Base-by-base conservation (phyloP, 1,284 basidiomycete genomes). In the Fomes fomentarius region DNA sequence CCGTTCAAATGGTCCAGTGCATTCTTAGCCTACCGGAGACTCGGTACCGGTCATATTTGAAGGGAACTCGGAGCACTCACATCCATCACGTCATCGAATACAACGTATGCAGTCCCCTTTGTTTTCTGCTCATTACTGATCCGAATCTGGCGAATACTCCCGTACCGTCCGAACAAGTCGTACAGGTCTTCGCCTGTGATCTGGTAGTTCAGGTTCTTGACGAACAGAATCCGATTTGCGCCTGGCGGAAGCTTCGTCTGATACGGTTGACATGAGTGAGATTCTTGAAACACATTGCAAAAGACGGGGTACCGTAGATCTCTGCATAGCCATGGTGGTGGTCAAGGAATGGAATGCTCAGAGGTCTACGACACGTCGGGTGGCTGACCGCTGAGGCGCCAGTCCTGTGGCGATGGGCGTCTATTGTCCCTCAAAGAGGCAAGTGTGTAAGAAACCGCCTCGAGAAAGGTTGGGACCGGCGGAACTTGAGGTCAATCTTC, bases 131-230 rank as follows among this genome's bases (percentile, higher is more conserved):
- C 93, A 63, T 87, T 95, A 42, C 96, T 96, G 62, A 98, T 85
- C 51, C 96, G 85, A 63, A 99, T 90, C 73, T 99, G 96, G 39
- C 96, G 88, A 67, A 99, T 94, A 62, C 93, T 93, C 39, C 96
- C 96, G 76, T 99, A 99, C 59, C 94, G 91, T 51, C 96, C 96
- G 69, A 99, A 99, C 54, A 99, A 81, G 74, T 99, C 96, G 73
- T 98, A 98, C 60, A 98, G 75, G 72, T 98, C 96, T 55, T 94
- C 88, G 43, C 94, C 96, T 39, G 87, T 91, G 64, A 96, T 98
- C 71, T 90, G 89, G 77, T 98, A 99, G 74, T 95, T 96, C 57
- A 96, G 76, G 67, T 96, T 96, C 76, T 93, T 93, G 28, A 93
- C 88, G 63, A 93, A 93, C 39, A 93, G 79, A 53, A 93, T 91